A percentile compares a stretch with the other conserved stretches of the same genome.
Evolutionary conservation across 345 rosid species (phyloP).

Genomic region (Zanthoxylum bungeanum): DNA sequence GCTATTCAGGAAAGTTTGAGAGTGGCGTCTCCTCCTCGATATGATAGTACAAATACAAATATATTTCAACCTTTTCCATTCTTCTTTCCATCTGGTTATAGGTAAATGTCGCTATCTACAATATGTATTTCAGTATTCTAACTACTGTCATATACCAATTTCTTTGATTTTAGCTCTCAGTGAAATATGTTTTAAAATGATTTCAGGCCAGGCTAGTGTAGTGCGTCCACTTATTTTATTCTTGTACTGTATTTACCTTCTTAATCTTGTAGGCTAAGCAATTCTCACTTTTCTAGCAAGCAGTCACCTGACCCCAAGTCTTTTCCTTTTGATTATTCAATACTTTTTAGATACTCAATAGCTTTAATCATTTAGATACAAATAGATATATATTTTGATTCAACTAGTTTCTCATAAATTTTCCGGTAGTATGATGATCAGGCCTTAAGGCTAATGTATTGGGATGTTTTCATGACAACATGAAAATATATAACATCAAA

Average conservation of each 20-base stretch:
- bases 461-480: not conserved
- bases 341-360: too few species aligned
- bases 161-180: not conserved
- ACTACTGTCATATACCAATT: not conserved
- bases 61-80: slow-evolving; percentile 51
- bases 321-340: not conserved
- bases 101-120: slow-evolving; percentile 39
- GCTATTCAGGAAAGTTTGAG: slow-evolving; percentile 85
- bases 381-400: not conserved
- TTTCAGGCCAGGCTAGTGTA: not conserved
- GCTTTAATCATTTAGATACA: not conserved
- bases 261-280: not conserved
- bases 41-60: slow-evolving; percentile 41
- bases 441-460: not conserved
- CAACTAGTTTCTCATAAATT: not conserved
- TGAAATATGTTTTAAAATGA: not conserved
- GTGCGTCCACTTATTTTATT: not conserved
- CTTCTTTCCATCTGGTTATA: slow-evolving; percentile 50
- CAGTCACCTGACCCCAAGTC: not conserved
- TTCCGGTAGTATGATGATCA: not conserved
- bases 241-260: not conserved
- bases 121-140: slow-evolving; percentile 3
- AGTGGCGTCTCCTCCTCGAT: slow-evolving; percentile 52
- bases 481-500: not conserved
- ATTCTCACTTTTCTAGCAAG: not conserved